Percentiles rank a stretch among this genome's conserved stretches.
Evolutionary conservation across 2,329 filamentous ascomycete species (phyloP).

Genomic region (Aspergillus latus): DNA sequence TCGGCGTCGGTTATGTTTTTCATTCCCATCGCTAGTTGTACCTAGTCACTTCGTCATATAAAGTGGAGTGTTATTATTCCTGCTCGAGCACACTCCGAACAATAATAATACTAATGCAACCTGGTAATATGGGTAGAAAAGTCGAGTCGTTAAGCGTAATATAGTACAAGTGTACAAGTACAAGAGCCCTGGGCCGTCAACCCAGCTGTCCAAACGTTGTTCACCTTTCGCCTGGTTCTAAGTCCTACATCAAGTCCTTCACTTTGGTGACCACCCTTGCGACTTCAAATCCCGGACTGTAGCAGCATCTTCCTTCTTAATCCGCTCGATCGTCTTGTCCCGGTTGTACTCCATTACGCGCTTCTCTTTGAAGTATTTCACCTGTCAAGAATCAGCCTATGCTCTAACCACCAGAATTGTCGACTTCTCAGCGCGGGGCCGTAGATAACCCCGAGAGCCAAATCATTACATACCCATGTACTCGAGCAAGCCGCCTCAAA

Average conservation of each 20-base stretch:
- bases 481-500: slow-evolving; percentile 85
- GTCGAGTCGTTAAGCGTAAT: slow-evolving; percentile 18
- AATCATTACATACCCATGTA: slow-evolving; percentile 72
- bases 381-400: slow-evolving; percentile 51
- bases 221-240: neutral
- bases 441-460: neutral
- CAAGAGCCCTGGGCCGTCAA: slow-evolving; percentile 2
- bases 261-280: slow-evolving; percentile 42
- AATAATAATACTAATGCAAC: slow-evolving; percentile 9
- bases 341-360: slow-evolving; percentile 89
- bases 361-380: slow-evolving; percentile 97
- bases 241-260: neutral
- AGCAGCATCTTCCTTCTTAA: slow-evolving; percentile 71
- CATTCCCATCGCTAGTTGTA: neutral
- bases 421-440: neutral
- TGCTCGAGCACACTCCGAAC: neutral
- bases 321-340: slow-evolving; percentile 71
- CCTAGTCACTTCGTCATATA: neutral
- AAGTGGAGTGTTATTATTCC: neutral
- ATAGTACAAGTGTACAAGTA: slow-evolving; percentile 18
- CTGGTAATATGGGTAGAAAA: neutral
- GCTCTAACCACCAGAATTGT: neutral
- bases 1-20: neutral
- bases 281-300: slow-evolving; percentile 52
- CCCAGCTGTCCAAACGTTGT: neutral